Percentiles rank a stretch among this genome's conserved stretches.
phyloP scores from a whole-genome alignment of 345 rosid genomes.

The Bruguiera sexangula region DNA sequence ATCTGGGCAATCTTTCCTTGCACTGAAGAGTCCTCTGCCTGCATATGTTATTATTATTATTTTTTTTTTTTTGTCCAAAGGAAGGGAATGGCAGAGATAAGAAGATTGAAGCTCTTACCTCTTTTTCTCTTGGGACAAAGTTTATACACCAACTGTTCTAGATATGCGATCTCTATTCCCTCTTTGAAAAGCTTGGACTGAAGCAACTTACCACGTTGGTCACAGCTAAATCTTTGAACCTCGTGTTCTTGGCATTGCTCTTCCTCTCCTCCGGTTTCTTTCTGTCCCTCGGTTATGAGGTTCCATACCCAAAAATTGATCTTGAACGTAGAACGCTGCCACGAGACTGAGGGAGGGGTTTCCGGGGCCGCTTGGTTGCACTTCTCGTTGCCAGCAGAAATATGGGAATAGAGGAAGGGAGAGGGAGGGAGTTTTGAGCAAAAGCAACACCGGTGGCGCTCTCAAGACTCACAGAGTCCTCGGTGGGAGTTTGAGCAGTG shows the following conservation, averaged over 20 bases:
- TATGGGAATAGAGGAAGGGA: neutral
- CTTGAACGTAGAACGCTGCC: neutral
- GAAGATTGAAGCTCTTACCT: too few relatives aligned
- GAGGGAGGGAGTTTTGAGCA: neutral
- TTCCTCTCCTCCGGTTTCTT: neutral
- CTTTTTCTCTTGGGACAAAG: too few relatives aligned
- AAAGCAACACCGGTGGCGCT: too few relatives aligned
- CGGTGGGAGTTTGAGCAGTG: neutral
- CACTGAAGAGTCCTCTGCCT: too few relatives aligned
- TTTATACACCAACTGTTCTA: too few relatives aligned
- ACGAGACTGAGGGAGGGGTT: neutral
- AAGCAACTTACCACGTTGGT: neutral
- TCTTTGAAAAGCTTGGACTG: neutral
- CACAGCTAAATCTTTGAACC: neutral
- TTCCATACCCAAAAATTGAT: neutral
- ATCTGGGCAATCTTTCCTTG: too few relatives aligned
- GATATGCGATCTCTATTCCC: neutral
- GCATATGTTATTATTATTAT: too few relatives aligned
- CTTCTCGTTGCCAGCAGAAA: neutral
- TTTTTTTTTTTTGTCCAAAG: too few relatives aligned
- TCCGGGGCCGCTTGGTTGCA: neutral
- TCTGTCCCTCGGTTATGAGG: constrained; percentile 1
- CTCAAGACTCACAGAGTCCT: neutral
- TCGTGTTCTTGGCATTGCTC: neutral
- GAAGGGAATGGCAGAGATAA: too few relatives aligned